phyloP scores from a whole-genome alignment of 345 rosid genomes.

The Sonneratia alba region DNA sequence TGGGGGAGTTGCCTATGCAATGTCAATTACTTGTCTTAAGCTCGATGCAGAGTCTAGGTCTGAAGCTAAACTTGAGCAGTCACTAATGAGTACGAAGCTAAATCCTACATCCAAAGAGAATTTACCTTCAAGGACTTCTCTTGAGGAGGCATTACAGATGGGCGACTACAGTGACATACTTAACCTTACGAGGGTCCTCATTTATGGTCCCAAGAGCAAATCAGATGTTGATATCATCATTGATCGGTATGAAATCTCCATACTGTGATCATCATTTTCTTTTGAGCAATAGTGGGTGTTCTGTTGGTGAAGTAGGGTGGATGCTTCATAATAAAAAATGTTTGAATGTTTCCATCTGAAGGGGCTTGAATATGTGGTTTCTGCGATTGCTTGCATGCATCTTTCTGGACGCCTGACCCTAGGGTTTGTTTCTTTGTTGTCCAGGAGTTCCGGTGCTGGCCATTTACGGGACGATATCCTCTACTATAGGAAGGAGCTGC shows the following conservation, averaged over 20 bases:
- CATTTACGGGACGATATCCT: conserved; percentile 75
- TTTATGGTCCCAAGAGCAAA: conserved; percentile 89
- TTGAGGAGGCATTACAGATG: conserved; percentile 72
- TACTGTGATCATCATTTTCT: conserved; percentile 1
- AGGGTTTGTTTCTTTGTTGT: conserved; percentile 13
- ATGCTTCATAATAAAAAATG: neutral
- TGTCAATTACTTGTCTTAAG: conserved; percentile 76
- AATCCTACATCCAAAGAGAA: conserved; percentile 22
- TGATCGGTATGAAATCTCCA: conserved; percentile 36
- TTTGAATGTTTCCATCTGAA: neutral
- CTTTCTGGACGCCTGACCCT: neutral
- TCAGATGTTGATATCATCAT: conserved; percentile 65
- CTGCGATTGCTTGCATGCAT: neutral
- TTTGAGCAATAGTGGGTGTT: neutral
- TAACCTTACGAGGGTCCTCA: conserved; percentile 84
- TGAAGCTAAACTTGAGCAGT: conserved; percentile 18
- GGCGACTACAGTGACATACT: conserved; percentile 97
- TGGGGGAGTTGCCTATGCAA: conserved; percentile 87
- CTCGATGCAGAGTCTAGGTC: conserved; percentile 48
- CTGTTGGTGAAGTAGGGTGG: neutral
- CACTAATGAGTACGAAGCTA: conserved; percentile 21
- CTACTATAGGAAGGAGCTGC: conserved; percentile 53
- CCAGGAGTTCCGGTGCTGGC: conserved; percentile 91
- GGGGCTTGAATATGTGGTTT: neutral
- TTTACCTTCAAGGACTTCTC: conserved; percentile 39